phyloP scores from a whole-genome alignment of 192 early-diverging fungal genomes.

The Spizellomyces punctatus region DNA sequence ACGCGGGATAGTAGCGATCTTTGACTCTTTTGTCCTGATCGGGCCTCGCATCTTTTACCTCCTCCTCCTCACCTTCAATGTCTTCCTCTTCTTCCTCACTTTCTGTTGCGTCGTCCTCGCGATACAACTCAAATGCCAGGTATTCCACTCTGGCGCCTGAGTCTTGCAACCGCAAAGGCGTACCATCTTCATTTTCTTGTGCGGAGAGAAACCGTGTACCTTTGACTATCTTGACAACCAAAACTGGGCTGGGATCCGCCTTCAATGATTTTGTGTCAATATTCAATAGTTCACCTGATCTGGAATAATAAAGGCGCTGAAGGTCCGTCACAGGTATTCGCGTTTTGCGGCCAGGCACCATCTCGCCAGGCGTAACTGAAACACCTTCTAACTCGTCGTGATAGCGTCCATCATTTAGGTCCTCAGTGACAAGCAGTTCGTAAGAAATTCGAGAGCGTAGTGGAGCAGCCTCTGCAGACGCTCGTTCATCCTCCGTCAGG shows the following conservation, averaged over 20 bases:
- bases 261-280: constrained; percentile 59
- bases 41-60: neutral
- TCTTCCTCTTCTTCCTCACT: constrained; percentile 8
- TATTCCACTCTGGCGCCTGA: constrained; percentile 15
- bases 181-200: constrained; percentile 1
- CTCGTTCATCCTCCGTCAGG: neutral
- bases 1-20: neutral
- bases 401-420: constrained; percentile 76
- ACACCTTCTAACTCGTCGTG: constrained; percentile 59
- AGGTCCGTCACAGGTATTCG: constrained; percentile 51
- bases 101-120: constrained; percentile 12
- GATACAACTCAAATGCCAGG: constrained; percentile 36
- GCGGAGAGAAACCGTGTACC: neutral
- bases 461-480: neutral
- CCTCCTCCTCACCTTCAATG: constrained; percentile 5
- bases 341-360: constrained; percentile 40
- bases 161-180: constrained; percentile 14
- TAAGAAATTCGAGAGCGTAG: constrained; percentile 39
- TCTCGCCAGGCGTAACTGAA: constrained; percentile 13
- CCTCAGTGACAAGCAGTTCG: constrained; percentile 61
- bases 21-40: neutral
- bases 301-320: constrained; percentile 69
- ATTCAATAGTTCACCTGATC: constrained; percentile 71
- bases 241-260: constrained; percentile 46
- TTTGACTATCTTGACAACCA: constrained; percentile 68